Percentiles rank a stretch among this genome's conserved stretches.
Evolutionary conservation across 495 filamentous ascomycete genomes (phyloP).

Genomic region (Oidiodendron maius): DNA sequence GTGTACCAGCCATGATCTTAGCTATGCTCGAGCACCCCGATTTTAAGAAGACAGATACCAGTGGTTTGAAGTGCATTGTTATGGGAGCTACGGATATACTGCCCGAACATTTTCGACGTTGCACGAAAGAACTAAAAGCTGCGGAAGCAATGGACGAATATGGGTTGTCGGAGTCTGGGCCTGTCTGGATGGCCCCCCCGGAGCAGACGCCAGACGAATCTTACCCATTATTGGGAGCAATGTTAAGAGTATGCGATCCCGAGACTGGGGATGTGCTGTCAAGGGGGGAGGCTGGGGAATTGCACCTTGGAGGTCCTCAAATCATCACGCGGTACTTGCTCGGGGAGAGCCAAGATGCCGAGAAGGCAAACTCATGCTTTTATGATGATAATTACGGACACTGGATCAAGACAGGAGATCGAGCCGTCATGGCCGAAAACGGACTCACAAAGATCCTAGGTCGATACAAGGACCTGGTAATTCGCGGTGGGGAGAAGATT

Average conservation of each 20-base stretch:
- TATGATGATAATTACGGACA: slow-evolving; percentile 28
- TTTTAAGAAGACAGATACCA: too few species aligned
- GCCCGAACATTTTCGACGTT: too few species aligned
- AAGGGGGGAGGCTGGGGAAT: slow-evolving; percentile 31
- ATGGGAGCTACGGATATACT: too few species aligned
- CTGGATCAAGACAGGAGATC: slow-evolving; percentile 41
- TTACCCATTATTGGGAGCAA: slow-evolving; percentile 24
- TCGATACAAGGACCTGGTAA: slow-evolving; percentile 44
- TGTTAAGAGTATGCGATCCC: slow-evolving; percentile 30
- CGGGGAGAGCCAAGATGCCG: slow-evolving; percentile 18
- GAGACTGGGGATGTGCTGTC: slow-evolving; percentile 19
- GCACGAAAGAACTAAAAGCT: too few species aligned
- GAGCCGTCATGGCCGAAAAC: slow-evolving; percentile 33
- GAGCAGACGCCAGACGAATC: too few species aligned
- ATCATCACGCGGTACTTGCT: slow-evolving; percentile 27
- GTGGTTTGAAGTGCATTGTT: too few species aligned
- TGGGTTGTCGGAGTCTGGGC: too few species aligned
- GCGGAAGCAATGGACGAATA: too few species aligned
- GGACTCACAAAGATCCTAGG: slow-evolving; percentile 34
- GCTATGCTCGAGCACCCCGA: too few species aligned
- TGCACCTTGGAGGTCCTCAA: slow-evolving; percentile 30
- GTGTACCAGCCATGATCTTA: too few species aligned
- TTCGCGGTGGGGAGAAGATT: slow-evolving; percentile 45
- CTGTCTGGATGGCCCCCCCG: too few species aligned
- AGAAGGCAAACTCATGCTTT: slow-evolving; percentile 19